These are phyloP conservation scores for Xylaria multiplex DNA, from an alignment of 2,329 filamentous ascomycete genomes.

Conservation along the genomic window DNA sequence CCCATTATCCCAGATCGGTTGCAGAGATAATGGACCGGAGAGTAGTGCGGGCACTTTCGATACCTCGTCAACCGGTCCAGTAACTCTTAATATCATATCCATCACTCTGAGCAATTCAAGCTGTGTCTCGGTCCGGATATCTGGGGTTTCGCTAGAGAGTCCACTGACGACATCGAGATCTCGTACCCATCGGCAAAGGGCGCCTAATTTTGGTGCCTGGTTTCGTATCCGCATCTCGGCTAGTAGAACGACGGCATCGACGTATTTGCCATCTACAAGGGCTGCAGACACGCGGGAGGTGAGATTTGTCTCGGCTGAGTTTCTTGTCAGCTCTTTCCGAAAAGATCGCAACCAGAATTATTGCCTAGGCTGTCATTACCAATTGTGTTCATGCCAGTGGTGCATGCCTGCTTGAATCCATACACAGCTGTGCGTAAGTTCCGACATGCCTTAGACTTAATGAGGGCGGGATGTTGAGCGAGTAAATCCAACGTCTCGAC, in stretches of 20 bases:
- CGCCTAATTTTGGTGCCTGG: slow-evolving; percentile 73
- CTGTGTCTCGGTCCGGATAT: slow-evolving; percentile 57
- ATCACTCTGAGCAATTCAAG: slow-evolving; percentile 68
- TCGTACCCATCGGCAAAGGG: slow-evolving; percentile 76
- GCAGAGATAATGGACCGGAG: slow-evolving; percentile 63
- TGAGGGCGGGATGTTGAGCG: slow-evolving; percentile 67
- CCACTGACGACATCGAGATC: slow-evolving; percentile 76
- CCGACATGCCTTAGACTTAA: slow-evolving; percentile 75
- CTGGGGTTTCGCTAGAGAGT: slow-evolving; percentile 64
- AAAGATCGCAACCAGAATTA: slow-evolving; percentile 17
- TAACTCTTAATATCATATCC: slow-evolving; percentile 71
- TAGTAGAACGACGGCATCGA: slow-evolving; percentile 71
- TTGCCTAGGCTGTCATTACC: slow-evolving; percentile 12
- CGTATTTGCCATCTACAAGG: slow-evolving; percentile 71
- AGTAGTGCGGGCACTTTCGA: slow-evolving; percentile 49
- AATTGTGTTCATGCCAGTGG: slow-evolving; percentile 70
- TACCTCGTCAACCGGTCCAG: slow-evolving; percentile 67
- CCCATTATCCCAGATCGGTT: slow-evolving; percentile 70
- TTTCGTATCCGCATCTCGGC: slow-evolving; percentile 76
- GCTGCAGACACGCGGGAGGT: slow-evolving; percentile 74
- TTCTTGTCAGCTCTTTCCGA: slow-evolving; percentile 18
- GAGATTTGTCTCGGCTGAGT: slow-evolving; percentile 65
- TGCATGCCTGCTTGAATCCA: slow-evolving; percentile 74
- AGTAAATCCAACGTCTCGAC: slow-evolving; percentile 71
- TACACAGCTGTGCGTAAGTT: slow-evolving; percentile 74